Conservation (phyloP, 352 stramenopile genomes). For the Saprolegnia diclina region DNA sequence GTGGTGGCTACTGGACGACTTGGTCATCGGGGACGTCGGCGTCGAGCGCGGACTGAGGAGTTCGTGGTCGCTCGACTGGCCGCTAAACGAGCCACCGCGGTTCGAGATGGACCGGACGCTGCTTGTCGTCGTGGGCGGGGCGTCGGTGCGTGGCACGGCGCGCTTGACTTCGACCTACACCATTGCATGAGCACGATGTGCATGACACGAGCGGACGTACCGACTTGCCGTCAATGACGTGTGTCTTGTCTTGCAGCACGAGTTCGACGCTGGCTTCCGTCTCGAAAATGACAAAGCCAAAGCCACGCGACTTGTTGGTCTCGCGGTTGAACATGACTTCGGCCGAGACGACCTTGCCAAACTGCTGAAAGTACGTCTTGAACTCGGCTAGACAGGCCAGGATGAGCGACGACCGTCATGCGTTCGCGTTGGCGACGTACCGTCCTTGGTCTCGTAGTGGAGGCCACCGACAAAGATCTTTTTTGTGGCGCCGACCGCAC, state of each 20-base stretch:
- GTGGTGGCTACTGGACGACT: slow-evolving; percentile 29
- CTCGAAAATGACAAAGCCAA: slow-evolving; percentile 93
- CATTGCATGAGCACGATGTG: not conserved
- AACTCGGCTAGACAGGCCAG: slow-evolving; percentile 60
- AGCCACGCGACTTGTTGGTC: slow-evolving; percentile 91
- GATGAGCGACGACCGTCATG: not conserved
- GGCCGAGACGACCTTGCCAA: slow-evolving; percentile 87
- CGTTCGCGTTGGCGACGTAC: slow-evolving; percentile 34
- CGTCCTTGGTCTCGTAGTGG: slow-evolving; percentile 92
- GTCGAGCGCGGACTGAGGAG: slow-evolving; percentile 53
- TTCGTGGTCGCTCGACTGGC: slow-evolving; percentile 35
- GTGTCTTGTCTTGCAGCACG: slow-evolving; percentile 80
- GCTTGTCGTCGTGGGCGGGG: slow-evolving; percentile 40
- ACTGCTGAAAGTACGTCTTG: slow-evolving; percentile 90
- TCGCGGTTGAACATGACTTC: slow-evolving; percentile 95
- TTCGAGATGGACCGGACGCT: slow-evolving; percentile 55
- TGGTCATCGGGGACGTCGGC: slow-evolving; percentile 35
- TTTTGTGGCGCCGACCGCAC: slow-evolving; percentile 70
- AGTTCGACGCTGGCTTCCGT: slow-evolving; percentile 78
- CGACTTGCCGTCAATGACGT: slow-evolving; percentile 90
- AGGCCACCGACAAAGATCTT: slow-evolving; percentile 91
- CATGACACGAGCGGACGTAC: slow-evolving; percentile 30
- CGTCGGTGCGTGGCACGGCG: slow-evolving; percentile 74
- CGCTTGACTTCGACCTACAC: slow-evolving; percentile 75
- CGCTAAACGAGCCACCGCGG: slow-evolving; percentile 68